Conservation (phyloP, 129 eudicot genomes). For the Arctium minus region DNA sequence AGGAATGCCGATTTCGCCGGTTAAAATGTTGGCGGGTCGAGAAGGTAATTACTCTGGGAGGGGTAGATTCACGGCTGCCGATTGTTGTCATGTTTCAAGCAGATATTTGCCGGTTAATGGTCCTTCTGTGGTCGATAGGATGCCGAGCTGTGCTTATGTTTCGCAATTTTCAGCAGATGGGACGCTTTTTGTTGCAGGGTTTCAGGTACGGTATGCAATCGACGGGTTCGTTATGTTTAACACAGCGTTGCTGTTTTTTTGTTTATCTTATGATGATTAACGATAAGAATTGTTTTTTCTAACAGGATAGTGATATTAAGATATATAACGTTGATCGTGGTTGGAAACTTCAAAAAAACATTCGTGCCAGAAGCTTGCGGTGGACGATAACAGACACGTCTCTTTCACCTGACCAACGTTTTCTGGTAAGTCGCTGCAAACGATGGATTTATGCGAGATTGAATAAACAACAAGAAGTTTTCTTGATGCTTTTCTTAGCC, state of each 20-base stretch:
- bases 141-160: slow-evolving; percentile 75
- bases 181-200: slow-evolving; percentile 83
- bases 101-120: slow-evolving; percentile 69
- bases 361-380: slow-evolving; percentile 71
- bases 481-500: too few relatives aligned
- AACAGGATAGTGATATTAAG: slow-evolving; percentile 78
- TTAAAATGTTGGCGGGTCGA: slow-evolving; percentile 66
- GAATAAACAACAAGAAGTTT: too few relatives aligned
- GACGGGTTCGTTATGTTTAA: background rate
- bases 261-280: background rate
- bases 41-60: slow-evolving; percentile 75
- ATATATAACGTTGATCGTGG: slow-evolving; percentile 63
- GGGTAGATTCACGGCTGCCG: slow-evolving; percentile 66
- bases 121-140: slow-evolving; percentile 58
- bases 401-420: slow-evolving; percentile 90
- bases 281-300: background rate
- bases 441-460: background rate
- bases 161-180: slow-evolving; percentile 89
- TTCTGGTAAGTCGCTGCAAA: slow-evolving; percentile 58
- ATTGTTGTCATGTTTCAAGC: slow-evolving; percentile 74
- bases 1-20: slow-evolving; percentile 55
- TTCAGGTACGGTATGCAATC: slow-evolving; percentile 48
- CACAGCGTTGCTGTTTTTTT: background rate
- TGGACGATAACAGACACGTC: slow-evolving; percentile 96
- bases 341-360: slow-evolving; percentile 83